These are phyloP conservation scores for Kurtzmaniella quercitrusa DNA, from an alignment of 1,139 yeast species.

Conservation along the genomic window DNA sequence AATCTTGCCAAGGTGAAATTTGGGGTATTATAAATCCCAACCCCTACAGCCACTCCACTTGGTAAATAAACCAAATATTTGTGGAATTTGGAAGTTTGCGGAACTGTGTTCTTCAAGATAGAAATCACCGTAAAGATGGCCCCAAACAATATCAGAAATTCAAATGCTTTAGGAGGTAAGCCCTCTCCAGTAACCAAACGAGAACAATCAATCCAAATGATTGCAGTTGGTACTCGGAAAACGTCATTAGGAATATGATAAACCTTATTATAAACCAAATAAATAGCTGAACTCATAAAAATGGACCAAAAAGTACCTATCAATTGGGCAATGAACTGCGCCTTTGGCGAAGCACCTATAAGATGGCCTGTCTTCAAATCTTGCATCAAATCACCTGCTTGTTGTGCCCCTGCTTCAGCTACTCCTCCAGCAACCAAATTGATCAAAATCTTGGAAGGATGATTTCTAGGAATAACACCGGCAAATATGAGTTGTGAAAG, in stretches of 20 bases:
- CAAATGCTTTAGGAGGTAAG: constrained; percentile 72
- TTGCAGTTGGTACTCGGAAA: constrained; percentile 90
- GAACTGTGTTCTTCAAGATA: constrained; percentile 51
- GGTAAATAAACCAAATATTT: constrained; percentile 62
- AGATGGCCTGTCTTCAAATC: constrained; percentile 93
- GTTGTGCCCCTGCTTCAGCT: constrained; percentile 98
- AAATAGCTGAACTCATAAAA: constrained; percentile 73
- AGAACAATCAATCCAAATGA: constrained; percentile 95
- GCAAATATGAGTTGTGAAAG: constrained; percentile 88
- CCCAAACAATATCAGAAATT: constrained; percentile 65
- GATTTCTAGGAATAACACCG: constrained; percentile 64
- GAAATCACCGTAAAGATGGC: constrained; percentile 67
- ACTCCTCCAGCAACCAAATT: constrained; percentile 94
- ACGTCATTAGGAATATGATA: constrained; percentile 79
- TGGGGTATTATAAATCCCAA: constrained; percentile 92
- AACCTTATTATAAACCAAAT: constrained; percentile 72
- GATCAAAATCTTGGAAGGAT: constrained; percentile 77
- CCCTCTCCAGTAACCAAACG: constrained; percentile 90
- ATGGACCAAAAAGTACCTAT: constrained; percentile 86
- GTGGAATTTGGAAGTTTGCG: constrained; percentile 33
- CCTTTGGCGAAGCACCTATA: constrained; percentile 86
- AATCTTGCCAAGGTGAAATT: constrained; percentile 91
- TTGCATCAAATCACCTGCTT: constrained; percentile 97
- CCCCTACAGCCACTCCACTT: constrained; percentile 94
- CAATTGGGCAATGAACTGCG: constrained; percentile 86